Evolutionary conservation across 148 eudicot species (phyloP), one percentile per base, ranked within the genome.

Genomic region (Chenopodium berlandieri): DNA sequence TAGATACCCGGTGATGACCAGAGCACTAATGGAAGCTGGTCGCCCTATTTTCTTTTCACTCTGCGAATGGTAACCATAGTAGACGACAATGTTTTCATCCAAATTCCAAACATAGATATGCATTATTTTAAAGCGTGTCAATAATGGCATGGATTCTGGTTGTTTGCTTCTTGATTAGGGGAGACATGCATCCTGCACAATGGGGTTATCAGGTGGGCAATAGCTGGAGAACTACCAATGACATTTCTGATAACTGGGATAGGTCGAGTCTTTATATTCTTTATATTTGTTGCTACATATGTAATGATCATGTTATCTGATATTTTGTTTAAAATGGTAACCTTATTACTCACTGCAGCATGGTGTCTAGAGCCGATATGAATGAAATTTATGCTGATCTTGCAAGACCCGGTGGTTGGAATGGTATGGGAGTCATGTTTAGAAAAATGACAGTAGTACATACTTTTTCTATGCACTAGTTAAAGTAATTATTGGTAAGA

Each of bases 331-430:
- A 56, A 71, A 76, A 71, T 60, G 31, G 50, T 13, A n/a, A n/a
- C 12, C 9, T 13, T 27, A 1, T 31, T 79, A 50, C 10, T 7
- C 70, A 75, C 27, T 75, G 71, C 89, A 95, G 98, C 65, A 95
- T 95, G 98, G 79, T 88, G 19, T 86, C 90, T 48, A 87, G 89
- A 84, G 96, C 97, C 20, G 98, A 95, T 62, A 75, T 76, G 85
- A 95, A 93, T 77, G 95, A 93, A 80, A 82, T 78, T 75, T 93
- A 93, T 67, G 95, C 98, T 23, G 88, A 85, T 19, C 79, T 44
- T 85, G 98, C 97, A 46, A 90, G 93, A 83, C 98, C 98, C n/a
- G 98, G 98, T 78, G 98, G 97, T 73, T 95, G 98, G 98, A 95
- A 95, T 64, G 98, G 98, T 95, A 73, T 6, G 90, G 82, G 34